Conservation (phyloP, 345 rosid species). For the Murraya koenigii region DNA sequence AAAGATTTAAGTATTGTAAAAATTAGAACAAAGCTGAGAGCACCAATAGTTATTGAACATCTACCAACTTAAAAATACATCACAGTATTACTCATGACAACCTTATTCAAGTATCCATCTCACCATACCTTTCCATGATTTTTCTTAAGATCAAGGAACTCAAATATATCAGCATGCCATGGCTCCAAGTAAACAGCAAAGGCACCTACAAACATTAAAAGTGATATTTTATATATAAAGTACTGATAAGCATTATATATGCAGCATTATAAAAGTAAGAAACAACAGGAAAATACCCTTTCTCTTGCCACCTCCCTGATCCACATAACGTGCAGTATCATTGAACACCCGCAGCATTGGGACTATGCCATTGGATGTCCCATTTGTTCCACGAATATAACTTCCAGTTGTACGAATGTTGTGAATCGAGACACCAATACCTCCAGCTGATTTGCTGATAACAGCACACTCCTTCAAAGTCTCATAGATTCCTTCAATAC, state of each 20-base stretch:
- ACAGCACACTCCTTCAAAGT: slow-evolving; percentile 93
- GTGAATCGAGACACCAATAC: slow-evolving; percentile 85
- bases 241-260: not conserved
- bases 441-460: slow-evolving; percentile 94
- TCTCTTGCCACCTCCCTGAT: slow-evolving; percentile 89
- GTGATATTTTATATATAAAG: not conserved
- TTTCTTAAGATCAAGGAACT: slow-evolving; percentile 71
- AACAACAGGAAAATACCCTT: slow-evolving; percentile 41
- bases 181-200: slow-evolving; percentile 89
- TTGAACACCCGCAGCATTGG: slow-evolving; percentile 80
- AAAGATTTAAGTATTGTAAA: not conserved
- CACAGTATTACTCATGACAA: not conserved
- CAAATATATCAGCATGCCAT: slow-evolving; percentile 79
- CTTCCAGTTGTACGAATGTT: slow-evolving; percentile 80
- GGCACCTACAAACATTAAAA: slow-evolving; percentile 46
- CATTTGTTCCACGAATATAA: slow-evolving; percentile 75
- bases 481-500: slow-evolving; percentile 91
- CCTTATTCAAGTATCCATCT: not conserved
- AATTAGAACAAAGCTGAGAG: not conserved
- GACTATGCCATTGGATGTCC: slow-evolving; percentile 72
- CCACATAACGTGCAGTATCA: slow-evolving; percentile 85
- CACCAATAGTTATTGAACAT: not conserved
- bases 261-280: not conserved
- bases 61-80: not conserved
- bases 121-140: slow-evolving; percentile 66